A percentile compares a stretch with the other conserved stretches of the same genome.
phyloP scores from a whole-genome alignment of 441 rosid genomes.

The Heliophila coronopifolia region DNA sequence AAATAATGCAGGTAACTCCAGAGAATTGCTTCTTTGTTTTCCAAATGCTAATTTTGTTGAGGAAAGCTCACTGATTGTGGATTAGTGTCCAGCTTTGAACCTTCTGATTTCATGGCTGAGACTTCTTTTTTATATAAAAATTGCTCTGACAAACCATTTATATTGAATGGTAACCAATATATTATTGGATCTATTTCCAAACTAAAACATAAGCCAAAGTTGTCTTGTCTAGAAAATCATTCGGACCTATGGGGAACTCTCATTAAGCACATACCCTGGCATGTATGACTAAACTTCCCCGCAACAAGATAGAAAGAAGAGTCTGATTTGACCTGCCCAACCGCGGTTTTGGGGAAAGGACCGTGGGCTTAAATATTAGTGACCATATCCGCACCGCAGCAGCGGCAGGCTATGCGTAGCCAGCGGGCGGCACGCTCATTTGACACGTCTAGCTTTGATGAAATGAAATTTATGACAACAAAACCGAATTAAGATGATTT shows the following conservation, averaged over 20 bases:
- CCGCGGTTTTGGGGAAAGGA: too few relatives aligned
- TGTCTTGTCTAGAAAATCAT: neutral
- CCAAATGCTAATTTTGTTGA: neutral
- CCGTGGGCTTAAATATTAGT: too few relatives aligned
- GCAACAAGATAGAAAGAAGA: too few relatives aligned
- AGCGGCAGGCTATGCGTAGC: too few relatives aligned
- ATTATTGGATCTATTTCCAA: neutral
- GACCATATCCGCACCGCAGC: too few relatives aligned
- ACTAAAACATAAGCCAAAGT: neutral
- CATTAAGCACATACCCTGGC: neutral
- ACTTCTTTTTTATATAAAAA: neutral
- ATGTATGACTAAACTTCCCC: too few relatives aligned
- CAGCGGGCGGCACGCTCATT: too few relatives aligned
- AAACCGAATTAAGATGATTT: neutral
- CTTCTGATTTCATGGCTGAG: neutral
- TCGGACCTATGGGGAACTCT: neutral
- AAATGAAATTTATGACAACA: neutral
- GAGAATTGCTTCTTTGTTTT: neutral
- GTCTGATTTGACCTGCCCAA: too few relatives aligned
- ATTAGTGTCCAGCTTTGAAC: neutral
- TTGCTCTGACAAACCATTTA: neutral
- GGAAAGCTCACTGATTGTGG: neutral
- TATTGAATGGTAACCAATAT: neutral
- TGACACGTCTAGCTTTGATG: neutral
- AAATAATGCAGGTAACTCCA: constrained; percentile 69